Evolutionary conservation across 768 basidiomycete species (phyloP), one percentile per base, ranked within the genome.

Genomic region (Tubosaeta sp.): DNA sequence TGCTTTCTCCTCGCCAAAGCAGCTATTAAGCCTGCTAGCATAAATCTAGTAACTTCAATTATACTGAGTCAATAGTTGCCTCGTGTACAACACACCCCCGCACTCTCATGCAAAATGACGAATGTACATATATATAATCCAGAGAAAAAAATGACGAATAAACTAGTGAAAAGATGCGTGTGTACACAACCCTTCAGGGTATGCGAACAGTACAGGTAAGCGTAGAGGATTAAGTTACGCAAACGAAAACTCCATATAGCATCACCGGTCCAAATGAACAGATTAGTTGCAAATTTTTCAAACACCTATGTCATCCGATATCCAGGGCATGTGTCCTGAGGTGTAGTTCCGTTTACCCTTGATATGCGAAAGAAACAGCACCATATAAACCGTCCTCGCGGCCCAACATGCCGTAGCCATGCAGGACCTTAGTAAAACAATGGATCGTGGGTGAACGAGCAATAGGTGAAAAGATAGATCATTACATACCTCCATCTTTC

Each of bases 331-430:
- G 29, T 32, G 14, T 53, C 49, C 3, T 3, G 26, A 50, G 38
- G 34, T 32, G 35, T 53, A 11, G 17, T 6, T 11, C 12, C 46
- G 25, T 46, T 61, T 35, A 97, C 29, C 92, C 91, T 60, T 92
- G 91, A 70, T 94, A 95, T 9, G 94, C 94, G 68, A 95, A 97
- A 1, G 92, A 91, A 16, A 93, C 91, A 12, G 91, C 93, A 17
- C 94, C 93, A 55, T 95, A 97, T 49, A 99, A 69, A 4, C 95
- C 95, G 57, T 95, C 91, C 68, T 95, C 93, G 26, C 91, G 82
- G 5, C 93, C 94, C 11, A 95, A 72, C 83, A 97, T 84, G 12
- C 95, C 95, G 61, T 87, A 77, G 4, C 94, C 95, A 62, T 89
- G 86, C 52, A 99, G 68, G 22, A 97, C 76, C 88, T 22, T 22